Base-by-base conservation (phyloP, 306 rosid genomes). In the Luffa acutangula region DNA sequence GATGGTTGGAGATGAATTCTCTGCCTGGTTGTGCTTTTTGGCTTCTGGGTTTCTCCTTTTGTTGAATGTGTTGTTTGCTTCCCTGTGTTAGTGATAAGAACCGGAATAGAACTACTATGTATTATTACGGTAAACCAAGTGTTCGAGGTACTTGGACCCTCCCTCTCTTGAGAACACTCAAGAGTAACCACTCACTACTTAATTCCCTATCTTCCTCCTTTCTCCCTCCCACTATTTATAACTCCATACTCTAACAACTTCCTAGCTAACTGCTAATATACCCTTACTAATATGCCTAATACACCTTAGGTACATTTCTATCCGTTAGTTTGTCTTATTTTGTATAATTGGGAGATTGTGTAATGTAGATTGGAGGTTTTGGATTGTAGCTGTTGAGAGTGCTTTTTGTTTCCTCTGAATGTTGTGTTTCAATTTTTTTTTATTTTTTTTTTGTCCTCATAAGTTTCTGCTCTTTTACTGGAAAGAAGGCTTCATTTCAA, bases 1-100 rank as follows among this genome's bases (percentile, higher is more conserved):
- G 75, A 49, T 78, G 63, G n/a, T 77, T 80, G 76, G 33, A 70
- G 56, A n/a, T 70, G 36, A 70, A 70, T 70, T 43, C 56, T 45
- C 8, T n/a, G 9, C 54, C 39, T 18, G 52, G 5, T 15, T 6
- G 25, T 15, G 4, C 34, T 2, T 67, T 66, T 43, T n/a, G 18
- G 76, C 5, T 70, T 45, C n/a, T 70, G 75, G 5, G 56, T 21
- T 70, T 70, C 33, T 12, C 20, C 69, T 62, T 70, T 20, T 70
- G 45, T 45, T 43, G 56, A 42, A 9, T 72, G 41, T 72, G 36
- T 72, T 48, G 77, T 31, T 21, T 25, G 41, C 20, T 72, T 70
- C 39, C 31, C 48, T 3, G 31, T 25, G 77, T 72, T 42, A n/a
- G n/a, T n/a, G n/a, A n/a, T n/a, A n/a, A n/a, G n/a, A n/a, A n/a